Conservation (phyloP, 2,329 filamentous ascomycete species). For the Teratosphaeria zuluensis region DNA sequence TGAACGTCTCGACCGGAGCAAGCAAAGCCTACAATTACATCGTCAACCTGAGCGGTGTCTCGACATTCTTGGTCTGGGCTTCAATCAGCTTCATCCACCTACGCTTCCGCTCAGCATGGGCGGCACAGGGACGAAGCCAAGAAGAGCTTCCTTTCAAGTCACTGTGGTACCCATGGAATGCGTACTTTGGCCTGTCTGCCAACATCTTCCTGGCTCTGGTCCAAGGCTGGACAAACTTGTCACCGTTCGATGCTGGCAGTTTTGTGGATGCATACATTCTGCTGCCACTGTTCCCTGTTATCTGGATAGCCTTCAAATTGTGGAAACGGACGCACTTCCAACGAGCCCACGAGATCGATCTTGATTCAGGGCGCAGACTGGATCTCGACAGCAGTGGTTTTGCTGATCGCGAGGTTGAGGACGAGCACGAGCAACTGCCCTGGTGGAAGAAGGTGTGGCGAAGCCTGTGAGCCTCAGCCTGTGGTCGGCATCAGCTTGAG, state of each 20-base stretch:
- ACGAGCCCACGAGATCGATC: slow-evolving; percentile 30
- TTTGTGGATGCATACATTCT: slow-evolving; percentile 50
- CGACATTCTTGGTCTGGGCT: slow-evolving; percentile 64
- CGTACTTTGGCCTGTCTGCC: slow-evolving; percentile 38
- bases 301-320: slow-evolving; percentile 40
- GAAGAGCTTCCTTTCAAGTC: slow-evolving; percentile 40
- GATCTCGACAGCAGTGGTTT: slow-evolving; percentile 23
- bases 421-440: background rate
- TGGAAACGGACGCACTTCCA: slow-evolving; percentile 29
- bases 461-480: background rate
- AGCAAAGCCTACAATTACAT: slow-evolving; percentile 58
- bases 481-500: too few species aligned
- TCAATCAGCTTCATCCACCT: slow-evolving; percentile 62
- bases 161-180: slow-evolving; percentile 42
- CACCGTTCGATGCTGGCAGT: slow-evolving; percentile 39
- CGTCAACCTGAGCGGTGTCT: slow-evolving; percentile 59
- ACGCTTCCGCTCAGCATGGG: slow-evolving; percentile 58
- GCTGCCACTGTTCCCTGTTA: slow-evolving; percentile 40
- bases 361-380: slow-evolving; percentile 32
- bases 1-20: slow-evolving; percentile 61
- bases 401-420: background rate
- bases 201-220: slow-evolving; percentile 43
- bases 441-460: slow-evolving; percentile 5
- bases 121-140: slow-evolving; percentile 45
- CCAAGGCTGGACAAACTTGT: slow-evolving; percentile 46